Percentiles rank a stretch among this genome's conserved stretches.
Conservation (phyloP, 2,329 filamentous ascomycete genomes). For the Raffaelea albimanens region DNA sequence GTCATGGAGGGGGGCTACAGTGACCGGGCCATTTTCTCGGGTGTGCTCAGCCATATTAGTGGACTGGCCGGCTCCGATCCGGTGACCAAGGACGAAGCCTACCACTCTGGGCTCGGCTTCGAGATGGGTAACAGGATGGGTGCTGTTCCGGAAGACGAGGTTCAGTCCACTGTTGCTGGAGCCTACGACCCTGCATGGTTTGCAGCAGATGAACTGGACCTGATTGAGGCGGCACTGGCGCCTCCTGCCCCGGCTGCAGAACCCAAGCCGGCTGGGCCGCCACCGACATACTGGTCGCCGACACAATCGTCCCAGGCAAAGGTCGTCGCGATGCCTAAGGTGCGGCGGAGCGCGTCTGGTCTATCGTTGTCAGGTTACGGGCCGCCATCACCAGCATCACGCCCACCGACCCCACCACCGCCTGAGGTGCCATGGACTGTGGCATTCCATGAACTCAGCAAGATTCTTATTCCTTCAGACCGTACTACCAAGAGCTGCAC, state of each 20-base stretch:
- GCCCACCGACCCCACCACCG: constrained; percentile 55
- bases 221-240: constrained; percentile 53
- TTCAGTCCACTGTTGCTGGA: constrained; percentile 10
- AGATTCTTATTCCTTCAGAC: constrained; percentile 67
- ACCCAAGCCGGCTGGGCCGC: constrained; percentile 44
- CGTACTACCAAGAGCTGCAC: constrained; percentile 68
- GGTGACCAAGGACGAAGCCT: constrained; percentile 25
- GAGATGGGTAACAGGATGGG: constrained; percentile 38
- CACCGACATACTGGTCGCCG: constrained; percentile 73
- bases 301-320: constrained; percentile 83
- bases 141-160: background rate
- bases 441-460: constrained; percentile 74
- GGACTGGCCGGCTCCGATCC: constrained; percentile 58
- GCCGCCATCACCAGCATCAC: constrained; percentile 19
- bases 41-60: constrained; percentile 81
- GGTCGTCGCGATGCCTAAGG: constrained; percentile 58
- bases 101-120: constrained; percentile 36
- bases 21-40: constrained; percentile 79
- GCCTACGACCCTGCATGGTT: constrained; percentile 65
- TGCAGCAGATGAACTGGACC: constrained; percentile 54
- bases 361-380: constrained; percentile 30
- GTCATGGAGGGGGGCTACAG: constrained; percentile 95
- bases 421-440: constrained; percentile 80
- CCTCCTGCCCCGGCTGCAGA: constrained; percentile 33
- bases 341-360: constrained; percentile 54